Evolutionary conservation across 2,329 filamentous ascomycete species (phyloP).

Genomic region (Coccinonectria pachysandricola): DNA sequence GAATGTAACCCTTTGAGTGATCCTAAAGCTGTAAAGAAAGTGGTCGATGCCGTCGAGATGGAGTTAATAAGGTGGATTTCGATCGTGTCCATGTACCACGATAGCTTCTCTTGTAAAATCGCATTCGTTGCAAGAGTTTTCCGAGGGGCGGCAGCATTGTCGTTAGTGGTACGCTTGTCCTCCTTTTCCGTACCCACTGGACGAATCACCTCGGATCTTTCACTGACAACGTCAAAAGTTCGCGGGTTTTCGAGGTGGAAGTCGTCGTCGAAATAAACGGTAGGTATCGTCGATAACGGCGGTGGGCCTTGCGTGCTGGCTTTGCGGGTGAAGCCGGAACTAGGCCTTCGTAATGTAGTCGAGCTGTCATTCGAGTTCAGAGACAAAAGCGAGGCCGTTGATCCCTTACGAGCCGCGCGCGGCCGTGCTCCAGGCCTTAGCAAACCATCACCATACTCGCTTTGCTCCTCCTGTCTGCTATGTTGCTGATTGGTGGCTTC

Average conservation of each 20-base stretch:
- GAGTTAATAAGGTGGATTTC: conserved; percentile 95
- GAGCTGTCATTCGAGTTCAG: conserved; percentile 38
- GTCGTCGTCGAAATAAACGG: conserved; percentile 87
- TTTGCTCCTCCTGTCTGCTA: conserved; percentile 32
- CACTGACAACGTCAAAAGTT: conserved; percentile 93
- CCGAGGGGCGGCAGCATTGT: conserved; percentile 47
- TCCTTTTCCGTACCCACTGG: conserved; percentile 44
- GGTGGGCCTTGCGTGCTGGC: conserved; percentile 58
- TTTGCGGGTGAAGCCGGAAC: conserved; percentile 43
- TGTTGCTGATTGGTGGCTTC: conserved; percentile 38
- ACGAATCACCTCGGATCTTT: conserved; percentile 90
- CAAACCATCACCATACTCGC: conserved; percentile 31
- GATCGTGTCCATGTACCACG: conserved; percentile 99
- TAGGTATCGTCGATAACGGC: conserved; percentile 82
- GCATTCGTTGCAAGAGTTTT: conserved; percentile 93
- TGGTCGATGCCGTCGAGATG: conserved; percentile 89
- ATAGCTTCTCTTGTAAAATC: conserved; percentile 93
- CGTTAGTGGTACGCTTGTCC: conserved; percentile 46
- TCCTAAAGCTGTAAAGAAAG: conserved; percentile 89
- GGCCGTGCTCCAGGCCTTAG: conserved; percentile 31
- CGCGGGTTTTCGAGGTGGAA: conserved; percentile 94
- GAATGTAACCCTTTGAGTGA: conserved; percentile 84
- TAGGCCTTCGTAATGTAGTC: conserved; percentile 32
- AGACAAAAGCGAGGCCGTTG: conserved; percentile 37
- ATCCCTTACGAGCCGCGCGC: conserved; percentile 22